Conservation (phyloP, 2,329 filamentous ascomycete genomes). For the Colletotrichum salicis region DNA sequence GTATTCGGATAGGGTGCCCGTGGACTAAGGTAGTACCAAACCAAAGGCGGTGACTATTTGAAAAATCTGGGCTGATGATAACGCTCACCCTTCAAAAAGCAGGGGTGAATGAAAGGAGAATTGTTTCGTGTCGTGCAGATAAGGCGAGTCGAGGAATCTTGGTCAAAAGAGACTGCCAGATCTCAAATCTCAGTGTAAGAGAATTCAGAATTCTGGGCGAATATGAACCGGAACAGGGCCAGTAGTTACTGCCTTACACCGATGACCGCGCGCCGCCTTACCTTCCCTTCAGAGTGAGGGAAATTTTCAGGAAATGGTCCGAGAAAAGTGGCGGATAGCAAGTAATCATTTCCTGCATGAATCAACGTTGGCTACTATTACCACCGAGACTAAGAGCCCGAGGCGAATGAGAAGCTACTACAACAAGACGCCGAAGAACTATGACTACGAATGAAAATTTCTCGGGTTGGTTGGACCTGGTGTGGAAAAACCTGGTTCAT, state of each 20-base stretch:
- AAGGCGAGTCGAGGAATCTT: not conserved
- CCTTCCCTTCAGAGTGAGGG: not conserved
- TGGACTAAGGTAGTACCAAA: not conserved
- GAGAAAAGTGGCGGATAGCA: not conserved
- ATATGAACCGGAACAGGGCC: conserved; percentile 1
- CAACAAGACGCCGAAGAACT: not conserved
- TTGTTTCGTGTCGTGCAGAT: not conserved
- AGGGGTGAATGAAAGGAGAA: not conserved
- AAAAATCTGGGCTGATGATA: too few relatives aligned
- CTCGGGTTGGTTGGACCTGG: not conserved
- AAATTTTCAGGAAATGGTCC: not conserved
- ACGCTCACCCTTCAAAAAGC: not conserved
- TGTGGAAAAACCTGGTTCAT: not conserved
- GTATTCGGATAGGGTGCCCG: not conserved
- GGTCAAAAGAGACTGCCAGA: not conserved
- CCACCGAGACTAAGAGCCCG: not conserved
- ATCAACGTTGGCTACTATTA: not conserved
- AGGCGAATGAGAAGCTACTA: not conserved
- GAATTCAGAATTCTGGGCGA: not conserved
- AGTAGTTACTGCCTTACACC: too few relatives aligned
- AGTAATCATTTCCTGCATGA: not conserved
- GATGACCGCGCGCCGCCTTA: too few relatives aligned
- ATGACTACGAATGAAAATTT: conserved; percentile 22
- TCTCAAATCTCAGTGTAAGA: not conserved
- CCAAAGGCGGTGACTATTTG: not conserved